A percentile compares a stretch with the other conserved stretches of the same genome.
Conservation (phyloP, 306 rosid species). For the Abrus pulchellus region DNA sequence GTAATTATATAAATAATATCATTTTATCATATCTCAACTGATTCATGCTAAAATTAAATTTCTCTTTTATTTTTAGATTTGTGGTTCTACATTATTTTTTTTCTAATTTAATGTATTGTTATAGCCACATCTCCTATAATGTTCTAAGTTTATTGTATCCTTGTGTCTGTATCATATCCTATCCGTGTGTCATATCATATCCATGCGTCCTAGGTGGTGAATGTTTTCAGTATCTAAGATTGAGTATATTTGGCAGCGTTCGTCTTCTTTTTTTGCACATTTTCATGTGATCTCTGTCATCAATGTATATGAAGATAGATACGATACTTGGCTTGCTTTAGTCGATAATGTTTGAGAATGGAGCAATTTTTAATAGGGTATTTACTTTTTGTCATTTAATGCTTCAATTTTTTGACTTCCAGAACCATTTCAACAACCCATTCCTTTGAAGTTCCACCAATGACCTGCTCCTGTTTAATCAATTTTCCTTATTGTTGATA, state of each 20-base stretch:
- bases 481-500: neutral
- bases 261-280: neutral
- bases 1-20: too few species aligned
- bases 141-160: too few species aligned
- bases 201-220: neutral
- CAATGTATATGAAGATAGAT: neutral
- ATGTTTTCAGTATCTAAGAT: neutral
- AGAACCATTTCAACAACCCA: neutral
- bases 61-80: too few species aligned
- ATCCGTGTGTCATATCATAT: too few species aligned
- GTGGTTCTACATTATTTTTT: too few species aligned
- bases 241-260: neutral
- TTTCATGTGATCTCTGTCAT: neutral
- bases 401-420: neutral
- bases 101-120: too few species aligned
- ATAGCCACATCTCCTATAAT: too few species aligned
- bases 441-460: slow-evolving; percentile 2
- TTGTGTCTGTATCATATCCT: too few species aligned
- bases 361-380: neutral
- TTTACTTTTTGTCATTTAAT: slow-evolving; percentile 1
- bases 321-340: neutral
- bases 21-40: too few species aligned
- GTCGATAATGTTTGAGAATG: neutral
- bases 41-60: too few species aligned
- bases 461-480: slow-evolving; percentile 28